Percentiles rank a stretch among this genome's conserved stretches.
Evolutionary conservation across 768 basidiomycete species (phyloP).

Genomic region (Leccinum uliginosum): DNA sequence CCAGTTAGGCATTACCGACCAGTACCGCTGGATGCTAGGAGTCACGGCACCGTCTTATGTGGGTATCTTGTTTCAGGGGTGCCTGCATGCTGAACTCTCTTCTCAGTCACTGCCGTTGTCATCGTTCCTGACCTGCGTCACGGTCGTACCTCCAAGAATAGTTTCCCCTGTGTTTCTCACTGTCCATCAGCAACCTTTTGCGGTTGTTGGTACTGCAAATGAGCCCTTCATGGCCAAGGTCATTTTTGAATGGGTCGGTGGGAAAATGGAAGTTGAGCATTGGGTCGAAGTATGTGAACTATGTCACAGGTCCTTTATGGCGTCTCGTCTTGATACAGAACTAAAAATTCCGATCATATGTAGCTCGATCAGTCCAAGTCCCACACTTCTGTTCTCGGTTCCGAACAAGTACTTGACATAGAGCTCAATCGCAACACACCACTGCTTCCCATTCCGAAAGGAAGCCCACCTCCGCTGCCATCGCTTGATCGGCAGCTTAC

Average conservation of each 20-base stretch:
- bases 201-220: constrained; percentile 38
- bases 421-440: constrained; percentile 42
- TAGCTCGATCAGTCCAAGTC: constrained; percentile 43
- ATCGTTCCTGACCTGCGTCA: constrained; percentile 34
- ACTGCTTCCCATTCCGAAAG: constrained; percentile 30
- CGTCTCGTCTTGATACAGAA: neutral
- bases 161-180: constrained; percentile 31
- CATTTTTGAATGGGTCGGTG: constrained; percentile 37
- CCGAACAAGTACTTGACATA: constrained; percentile 48
- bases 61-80: constrained; percentile 16
- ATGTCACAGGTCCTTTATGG: neutral
- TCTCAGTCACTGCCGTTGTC: constrained; percentile 26
- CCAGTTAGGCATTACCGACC: constrained; percentile 23
- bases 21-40: constrained; percentile 46
- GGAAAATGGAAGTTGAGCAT: constrained; percentile 46
- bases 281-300: constrained; percentile 44
- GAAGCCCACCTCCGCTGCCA: constrained; percentile 21
- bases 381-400: constrained; percentile 36
- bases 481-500: constrained; percentile 24
- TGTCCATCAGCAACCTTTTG: constrained; percentile 37
- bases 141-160: constrained; percentile 35
- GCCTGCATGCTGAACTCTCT: neutral
- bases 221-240: constrained; percentile 43
- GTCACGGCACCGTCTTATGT: constrained; percentile 47
- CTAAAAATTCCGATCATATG: neutral